These are phyloP conservation scores for Globisporangium paddicum DNA, from an alignment of 352 stramenopile species.

Conservation along the genomic window DNA sequence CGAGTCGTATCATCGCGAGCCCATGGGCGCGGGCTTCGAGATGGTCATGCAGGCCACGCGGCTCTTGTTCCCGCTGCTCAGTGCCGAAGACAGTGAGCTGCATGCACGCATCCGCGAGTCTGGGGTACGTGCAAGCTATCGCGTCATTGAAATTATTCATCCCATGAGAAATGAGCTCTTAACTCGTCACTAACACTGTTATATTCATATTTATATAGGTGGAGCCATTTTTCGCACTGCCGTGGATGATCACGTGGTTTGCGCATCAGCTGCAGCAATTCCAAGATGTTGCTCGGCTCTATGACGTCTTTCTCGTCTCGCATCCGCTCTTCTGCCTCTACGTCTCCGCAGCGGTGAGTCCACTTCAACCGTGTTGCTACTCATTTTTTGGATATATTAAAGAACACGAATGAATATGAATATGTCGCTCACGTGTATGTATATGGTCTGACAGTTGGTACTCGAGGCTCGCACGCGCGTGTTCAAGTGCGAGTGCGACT, in stretches of 20 bases:
- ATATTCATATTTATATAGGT: slow-evolving; percentile 36
- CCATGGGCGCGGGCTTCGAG: slow-evolving; percentile 84
- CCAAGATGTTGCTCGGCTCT: slow-evolving; percentile 85
- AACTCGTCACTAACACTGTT: background rate
- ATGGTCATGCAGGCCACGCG: slow-evolving; percentile 59
- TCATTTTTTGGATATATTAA: no score
- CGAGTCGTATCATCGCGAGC: slow-evolving; percentile 86
- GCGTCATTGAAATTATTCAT: background rate
- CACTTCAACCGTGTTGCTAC: background rate
- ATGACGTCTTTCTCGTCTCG: slow-evolving; percentile 91
- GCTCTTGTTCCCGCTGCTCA: slow-evolving; percentile 66
- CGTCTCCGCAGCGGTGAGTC: slow-evolving; percentile 65
- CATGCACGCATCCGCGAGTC: slow-evolving; percentile 60
- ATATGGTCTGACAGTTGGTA: slow-evolving; percentile 27
- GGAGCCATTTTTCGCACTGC: slow-evolving; percentile 92
- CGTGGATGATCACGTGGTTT: slow-evolving; percentile 96
- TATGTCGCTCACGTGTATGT: background rate
- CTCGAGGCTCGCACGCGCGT: slow-evolving; percentile 49
- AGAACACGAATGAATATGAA: background rate
- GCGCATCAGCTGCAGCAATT: slow-evolving; percentile 89
- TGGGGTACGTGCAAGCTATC: slow-evolving; percentile 45
- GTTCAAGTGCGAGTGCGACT: slow-evolving; percentile 69
- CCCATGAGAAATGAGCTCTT: background rate
- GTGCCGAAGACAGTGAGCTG: slow-evolving; percentile 55
- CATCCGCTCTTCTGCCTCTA: slow-evolving; percentile 93